Conservation (phyloP, 2,329 filamentous ascomycete genomes). For the Alternaria ethzedia region DNA sequence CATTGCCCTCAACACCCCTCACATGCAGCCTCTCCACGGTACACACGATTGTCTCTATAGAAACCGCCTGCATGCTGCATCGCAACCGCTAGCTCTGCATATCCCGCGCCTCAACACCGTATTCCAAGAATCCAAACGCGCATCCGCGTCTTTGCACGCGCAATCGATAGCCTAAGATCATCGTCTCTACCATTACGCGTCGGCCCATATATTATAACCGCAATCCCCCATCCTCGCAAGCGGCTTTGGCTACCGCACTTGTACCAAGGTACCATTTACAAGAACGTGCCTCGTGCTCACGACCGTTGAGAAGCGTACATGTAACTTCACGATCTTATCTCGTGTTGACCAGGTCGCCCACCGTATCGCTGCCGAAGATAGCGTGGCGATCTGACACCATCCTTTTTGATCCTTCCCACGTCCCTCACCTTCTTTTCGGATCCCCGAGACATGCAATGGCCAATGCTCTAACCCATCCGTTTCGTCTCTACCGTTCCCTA, state of each 20-base stretch:
- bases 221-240: neutral
- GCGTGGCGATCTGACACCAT: conserved; percentile 16
- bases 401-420: conserved; percentile 16
- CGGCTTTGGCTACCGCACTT: neutral
- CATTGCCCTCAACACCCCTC: neutral
- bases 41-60: conserved; percentile 2
- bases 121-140: neutral
- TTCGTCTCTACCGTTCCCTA: neutral
- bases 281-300: neutral
- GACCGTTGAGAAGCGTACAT: conserved; percentile 1
- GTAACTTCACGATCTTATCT: conserved; percentile 2
- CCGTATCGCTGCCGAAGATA: conserved; percentile 17
- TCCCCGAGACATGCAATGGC: neutral
- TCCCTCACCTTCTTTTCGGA: conserved; percentile 7
- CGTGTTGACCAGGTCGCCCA: conserved; percentile 5
- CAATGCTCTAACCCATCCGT: neutral
- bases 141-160: conserved; percentile 3
- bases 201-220: conserved; percentile 40
- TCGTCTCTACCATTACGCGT: conserved; percentile 29
- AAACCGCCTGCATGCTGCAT: conserved; percentile 7
- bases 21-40: conserved; percentile 1
- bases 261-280: neutral
- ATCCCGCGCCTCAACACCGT: neutral
- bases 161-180: conserved; percentile 6
- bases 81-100: conserved; percentile 4